Evolutionary conservation across 2,329 filamentous ascomycete genomes (phyloP), one percentile per base, ranked within the genome.

Genomic region (Stemphylium lycopersici): DNA sequence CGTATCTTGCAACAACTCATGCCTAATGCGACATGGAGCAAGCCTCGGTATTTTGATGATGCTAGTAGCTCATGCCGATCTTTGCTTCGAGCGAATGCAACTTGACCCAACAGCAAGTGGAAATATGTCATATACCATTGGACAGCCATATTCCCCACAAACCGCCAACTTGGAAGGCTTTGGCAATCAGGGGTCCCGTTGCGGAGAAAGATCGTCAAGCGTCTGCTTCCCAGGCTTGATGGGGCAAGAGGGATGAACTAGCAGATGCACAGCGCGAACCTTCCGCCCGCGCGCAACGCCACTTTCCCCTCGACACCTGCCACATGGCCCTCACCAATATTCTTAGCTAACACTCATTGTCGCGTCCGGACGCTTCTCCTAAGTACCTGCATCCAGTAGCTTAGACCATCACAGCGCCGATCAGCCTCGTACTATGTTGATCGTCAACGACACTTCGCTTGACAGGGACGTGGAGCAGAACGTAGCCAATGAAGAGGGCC

Each of bases 221-320:
- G 15, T 26, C 32, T 18, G 4, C 15, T 2, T 24, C 12, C 12
- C 13, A 24, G n/a, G 33, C 37, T 29, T 2, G 10, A 45, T 53
- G 3, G 12, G 44, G 44, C 22, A 53, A 53, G 31, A 43, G 44
- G 22, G 20, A 38, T 48, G 50, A 48, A 43, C 45, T 48, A 48
- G 50, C 29, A 16, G 13, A 18, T 26, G 34, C 26, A 26, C 34
- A 45, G 40, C 22, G 32, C 29, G 39, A 38, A 53, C 40, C 46
- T 49, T 50, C 46, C 40, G 46, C 39, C 24, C 33, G 38, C 16
- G 33, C 24, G 32, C 32, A 29, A 32, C 40, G 46, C 52, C 46
- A 45, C 26, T 29, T 38, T 15, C 20, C 31, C 20, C 18, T 42
- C 26, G 15, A 36, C 32, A 54, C 29, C 32, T 41, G 37, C 50